Evolutionary conservation across 1,284 basidiomycete species (phyloP), one percentile per base, ranked within the genome.

Genomic region (Moesziomyces parantarcticus): DNA sequence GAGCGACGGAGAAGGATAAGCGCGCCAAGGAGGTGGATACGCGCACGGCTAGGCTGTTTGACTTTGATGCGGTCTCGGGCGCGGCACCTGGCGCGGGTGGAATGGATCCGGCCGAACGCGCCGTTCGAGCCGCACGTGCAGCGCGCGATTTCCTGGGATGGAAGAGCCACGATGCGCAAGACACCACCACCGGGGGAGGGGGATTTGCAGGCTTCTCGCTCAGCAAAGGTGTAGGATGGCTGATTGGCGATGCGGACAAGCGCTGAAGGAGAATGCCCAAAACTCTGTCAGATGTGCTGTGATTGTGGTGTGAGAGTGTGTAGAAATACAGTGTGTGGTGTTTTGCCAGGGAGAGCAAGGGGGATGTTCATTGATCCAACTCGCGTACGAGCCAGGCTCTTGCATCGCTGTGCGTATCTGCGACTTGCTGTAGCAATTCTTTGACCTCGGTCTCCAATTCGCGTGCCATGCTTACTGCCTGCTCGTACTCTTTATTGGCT

Each of bases 81-180:
- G 54, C 56, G 7, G 16, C 46, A 1, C 3, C 18, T 7, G 32
- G 23, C 10, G 29, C 36, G 20, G 32, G 25, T 1, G 51, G 47
- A 18, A 26, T 65, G 20, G 68, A 69, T 36, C 69, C 69, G 6
- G 44, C 69, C 2, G 70, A 73, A 20, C 44, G 64, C 23, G 71
- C 71, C 8, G 58, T 68, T 3, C 29, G 73, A 6, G 75, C 75
- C 1, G 75, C 75, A 0, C 42, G 75, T 0, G 74, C 74, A 14
- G 76, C 76, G 1, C 45, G 70, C 10, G 62, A 68, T 36, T 76
- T 74, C n/a, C 21, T 77, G 11, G 63, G 75, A 9, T 75, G 75
- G 69, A 72, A 72, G 56, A 23, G 25, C 18, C 41, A 43, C 14
- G 34, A 5, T 36, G 51, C 45, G n/a, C 43, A 40, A 6, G 40